Base-by-base conservation (phyloP, 2,329 filamentous ascomycete genomes). In the Stagonosporopsis vannaccii region DNA sequence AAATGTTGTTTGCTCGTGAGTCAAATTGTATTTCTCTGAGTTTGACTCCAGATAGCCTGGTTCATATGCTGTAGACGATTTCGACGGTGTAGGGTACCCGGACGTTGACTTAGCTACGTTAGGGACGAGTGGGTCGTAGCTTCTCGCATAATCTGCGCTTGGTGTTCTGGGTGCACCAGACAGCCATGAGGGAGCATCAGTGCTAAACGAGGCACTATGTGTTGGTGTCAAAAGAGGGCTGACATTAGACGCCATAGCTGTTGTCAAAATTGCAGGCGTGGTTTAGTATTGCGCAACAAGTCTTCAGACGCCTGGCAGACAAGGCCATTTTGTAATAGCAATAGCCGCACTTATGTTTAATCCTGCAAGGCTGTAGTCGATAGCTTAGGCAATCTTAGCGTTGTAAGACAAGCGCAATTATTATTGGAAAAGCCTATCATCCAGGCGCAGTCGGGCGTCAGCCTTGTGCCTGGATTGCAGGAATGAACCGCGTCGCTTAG, bases 21-120 rank as follows among this genome's bases (percentile, higher is more conserved):
- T 36, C 13, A 37, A 15, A 4, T 30, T 19, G 19, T 8, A 8
- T 19, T 41, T 33, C 2, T n/a, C 15, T 13, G 13, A 17, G 4
- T 49, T 4, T 12, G 50, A 28, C 20, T 53, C 42, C 11, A 47
- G 20, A 3, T 41, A 30, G 22, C n/a, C 47, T 12, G 42, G 42
- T 20, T 53, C 42, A 17, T 47, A 47, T 36, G 42, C 42, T 13
- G 42, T 47, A 15, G 42, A 39, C 8, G 40, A 45, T 4, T 15
- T n/a, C 11, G 17, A 9, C 4, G 19, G 15, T 1, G 9, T 9
- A 25, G 9, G 22, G 1, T 13, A 40, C 13, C 13, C 33, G 19
- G 36, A 23, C 12, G 19, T 40, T 40, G 42, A 33, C 8, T n/a
- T 17, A 2, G 25, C n/a, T 13, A 17, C 2, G 13, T 26, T 17